phyloP scores from a whole-genome alignment of 768 basidiomycete genomes.

The Auriscalpium orientale region DNA sequence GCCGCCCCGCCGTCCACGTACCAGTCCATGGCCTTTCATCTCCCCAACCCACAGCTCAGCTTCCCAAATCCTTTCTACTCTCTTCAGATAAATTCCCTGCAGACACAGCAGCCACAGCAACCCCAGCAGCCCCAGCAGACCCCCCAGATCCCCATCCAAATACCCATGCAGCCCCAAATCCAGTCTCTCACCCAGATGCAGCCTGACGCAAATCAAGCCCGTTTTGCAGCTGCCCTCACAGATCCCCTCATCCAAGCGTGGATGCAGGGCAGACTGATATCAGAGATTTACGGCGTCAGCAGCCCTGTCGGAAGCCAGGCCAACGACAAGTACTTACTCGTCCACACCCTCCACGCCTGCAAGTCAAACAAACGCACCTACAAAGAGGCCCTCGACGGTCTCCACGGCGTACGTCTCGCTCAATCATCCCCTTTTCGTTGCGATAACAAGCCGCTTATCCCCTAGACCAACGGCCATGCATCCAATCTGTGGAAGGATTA shows the following conservation, averaged over 20 bases:
- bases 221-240: neutral
- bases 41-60: no score
- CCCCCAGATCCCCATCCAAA: neutral
- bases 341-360: conserved; percentile 36
- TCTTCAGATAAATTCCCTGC: neutral
- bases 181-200: neutral
- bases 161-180: neutral
- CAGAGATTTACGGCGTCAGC: conserved; percentile 27
- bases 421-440: neutral
- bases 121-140: neutral
- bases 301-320: conserved; percentile 40
- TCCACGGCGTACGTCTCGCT: conserved; percentile 49
- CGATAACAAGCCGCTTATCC: neutral
- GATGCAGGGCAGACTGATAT: neutral
- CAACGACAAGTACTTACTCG: conserved; percentile 53
- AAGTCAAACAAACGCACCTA: conserved; percentile 40
- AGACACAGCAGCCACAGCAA: neutral
- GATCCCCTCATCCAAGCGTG: neutral
- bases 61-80: no score
- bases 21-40: no score
- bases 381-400: conserved; percentile 56
- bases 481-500: conserved; percentile 76
- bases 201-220: neutral
- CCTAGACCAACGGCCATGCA: conserved; percentile 36
- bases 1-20: no score